Percentiles rank a stretch among this genome's conserved stretches.
These are phyloP conservation scores for Entomortierella beljakovae DNA, from an alignment of 192 early-diverging fungal species.

Conservation along the genomic window DNA sequence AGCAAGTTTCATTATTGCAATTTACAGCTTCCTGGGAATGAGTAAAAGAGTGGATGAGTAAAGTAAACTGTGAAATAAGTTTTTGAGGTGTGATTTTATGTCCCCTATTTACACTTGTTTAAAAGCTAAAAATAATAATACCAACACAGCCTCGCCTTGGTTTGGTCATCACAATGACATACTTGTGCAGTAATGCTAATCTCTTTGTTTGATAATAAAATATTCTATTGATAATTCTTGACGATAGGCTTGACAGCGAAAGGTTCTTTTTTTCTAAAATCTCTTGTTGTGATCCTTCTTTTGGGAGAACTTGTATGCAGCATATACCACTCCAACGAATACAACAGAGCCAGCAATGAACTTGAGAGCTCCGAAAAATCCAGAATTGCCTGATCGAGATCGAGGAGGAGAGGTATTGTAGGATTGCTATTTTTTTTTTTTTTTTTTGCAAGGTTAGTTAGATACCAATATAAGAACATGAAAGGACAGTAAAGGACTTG, in stretches of 20 bases:
- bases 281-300: conserved; percentile 41
- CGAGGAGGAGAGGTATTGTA: conserved; percentile 47
- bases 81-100: not conserved
- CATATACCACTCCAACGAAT: conserved; percentile 23
- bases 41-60: not conserved
- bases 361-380: conserved; percentile 25
- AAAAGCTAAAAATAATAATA: too few relatives aligned
- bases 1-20: conserved; percentile 15
- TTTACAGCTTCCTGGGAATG: not conserved
- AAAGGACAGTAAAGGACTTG: too few relatives aligned
- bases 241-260: too few relatives aligned
- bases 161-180: too few relatives aligned
- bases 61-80: not conserved
- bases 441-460: too few relatives aligned
- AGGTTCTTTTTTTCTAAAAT: too few relatives aligned
- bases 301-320: conserved; percentile 29
- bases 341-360: conserved; percentile 23
- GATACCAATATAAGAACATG: too few relatives aligned
- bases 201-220: too few relatives aligned
- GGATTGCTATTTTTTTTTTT: conserved; percentile 7
- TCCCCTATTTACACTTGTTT: not conserved
- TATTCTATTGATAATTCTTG: too few relatives aligned
- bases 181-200: too few relatives aligned
- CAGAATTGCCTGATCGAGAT: conserved; percentile 1
- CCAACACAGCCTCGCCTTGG: too few relatives aligned